Evolutionary conservation across 1,284 basidiomycete genomes (phyloP).

Genomic region (Agaricales sp.): DNA sequence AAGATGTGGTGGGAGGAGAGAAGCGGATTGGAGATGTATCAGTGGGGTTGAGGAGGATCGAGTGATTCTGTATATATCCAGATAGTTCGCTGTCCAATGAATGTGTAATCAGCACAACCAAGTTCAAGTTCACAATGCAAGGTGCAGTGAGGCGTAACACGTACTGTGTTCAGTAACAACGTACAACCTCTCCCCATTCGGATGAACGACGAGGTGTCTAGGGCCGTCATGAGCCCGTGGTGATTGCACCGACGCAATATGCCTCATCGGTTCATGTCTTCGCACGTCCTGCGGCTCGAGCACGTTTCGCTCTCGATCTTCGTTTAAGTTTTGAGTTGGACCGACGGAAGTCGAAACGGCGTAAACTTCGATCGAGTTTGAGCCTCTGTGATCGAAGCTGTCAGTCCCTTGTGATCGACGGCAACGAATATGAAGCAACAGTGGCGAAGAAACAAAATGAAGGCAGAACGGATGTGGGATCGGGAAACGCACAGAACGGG

Average conservation of each 20-base stretch:
- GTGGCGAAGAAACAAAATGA: too few relatives aligned
- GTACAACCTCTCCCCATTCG: slow-evolving; percentile 35
- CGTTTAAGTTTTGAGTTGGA: too few relatives aligned
- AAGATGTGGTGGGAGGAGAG: slow-evolving; percentile 23
- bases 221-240: slow-evolving; percentile 31
- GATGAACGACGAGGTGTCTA: slow-evolving; percentile 37
- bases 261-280: too few relatives aligned
- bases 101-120: background rate
- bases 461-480: too few relatives aligned
- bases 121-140: too few relatives aligned
- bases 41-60: slow-evolving; percentile 11
- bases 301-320: too few relatives aligned
- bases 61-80: slow-evolving; percentile 31
- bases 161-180: slow-evolving; percentile 38
- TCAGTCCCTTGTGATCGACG: background rate
- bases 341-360: background rate
- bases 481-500: slow-evolving; percentile 31
- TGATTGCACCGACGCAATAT: slow-evolving; percentile 17
- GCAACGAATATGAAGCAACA: too few relatives aligned
- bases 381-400: slow-evolving; percentile 23
- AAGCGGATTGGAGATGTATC: slow-evolving; percentile 23
- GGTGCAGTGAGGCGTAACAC: slow-evolving; percentile 10
- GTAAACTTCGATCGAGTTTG: slow-evolving; percentile 34
- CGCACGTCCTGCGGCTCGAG: too few relatives aligned
- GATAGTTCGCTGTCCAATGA: slow-evolving; percentile 24